Evolutionary conservation across 2,329 filamentous ascomycete species (phyloP).

Genomic region (Penicillium sp.): DNA sequence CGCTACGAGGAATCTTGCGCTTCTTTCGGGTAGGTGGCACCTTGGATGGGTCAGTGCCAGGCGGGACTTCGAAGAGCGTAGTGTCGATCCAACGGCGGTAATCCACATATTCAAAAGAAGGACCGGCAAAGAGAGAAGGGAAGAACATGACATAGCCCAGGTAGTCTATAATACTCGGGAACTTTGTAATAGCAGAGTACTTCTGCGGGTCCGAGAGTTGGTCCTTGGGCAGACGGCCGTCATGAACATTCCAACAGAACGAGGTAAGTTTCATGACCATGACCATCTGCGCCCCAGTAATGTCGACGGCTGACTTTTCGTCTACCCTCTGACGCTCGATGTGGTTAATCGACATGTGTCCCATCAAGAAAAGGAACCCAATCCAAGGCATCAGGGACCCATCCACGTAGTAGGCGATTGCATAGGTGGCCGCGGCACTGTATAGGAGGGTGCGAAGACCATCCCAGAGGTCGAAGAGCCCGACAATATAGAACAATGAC

Average conservation of each 20-base stretch:
- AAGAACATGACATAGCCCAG: constrained; percentile 92
- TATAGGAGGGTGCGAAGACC: constrained; percentile 71
- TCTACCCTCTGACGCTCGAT: constrained; percentile 67
- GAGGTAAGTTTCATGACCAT: constrained; percentile 93
- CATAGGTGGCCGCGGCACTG: constrained; percentile 69
- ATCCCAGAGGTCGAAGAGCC: constrained; percentile 84
- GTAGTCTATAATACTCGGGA: constrained; percentile 73
- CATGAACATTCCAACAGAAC: constrained; percentile 96
- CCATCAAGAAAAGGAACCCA: constrained; percentile 87
- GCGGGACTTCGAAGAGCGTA: constrained; percentile 81
- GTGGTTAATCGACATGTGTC: constrained; percentile 85
- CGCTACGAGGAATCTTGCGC: constrained; percentile 84
- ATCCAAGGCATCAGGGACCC: constrained; percentile 97
- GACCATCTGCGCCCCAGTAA: constrained; percentile 95
- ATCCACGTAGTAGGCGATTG: constrained; percentile 71
- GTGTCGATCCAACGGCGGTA: constrained; percentile 89
- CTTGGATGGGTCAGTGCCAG: constrained; percentile 72
- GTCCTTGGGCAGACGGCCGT: constrained; percentile 69
- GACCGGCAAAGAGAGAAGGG: constrained; percentile 77
- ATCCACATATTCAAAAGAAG: constrained; percentile 88
- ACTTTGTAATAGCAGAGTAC: constrained; percentile 63
- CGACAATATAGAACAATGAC: constrained; percentile 82
- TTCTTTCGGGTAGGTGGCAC: constrained; percentile 78
- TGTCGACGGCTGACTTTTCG: constrained; percentile 62
- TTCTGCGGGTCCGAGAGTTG: constrained; percentile 82